phyloP scores from a whole-genome alignment of 2,329 filamentous ascomycete species.

The Fusarium anthophilum region DNA sequence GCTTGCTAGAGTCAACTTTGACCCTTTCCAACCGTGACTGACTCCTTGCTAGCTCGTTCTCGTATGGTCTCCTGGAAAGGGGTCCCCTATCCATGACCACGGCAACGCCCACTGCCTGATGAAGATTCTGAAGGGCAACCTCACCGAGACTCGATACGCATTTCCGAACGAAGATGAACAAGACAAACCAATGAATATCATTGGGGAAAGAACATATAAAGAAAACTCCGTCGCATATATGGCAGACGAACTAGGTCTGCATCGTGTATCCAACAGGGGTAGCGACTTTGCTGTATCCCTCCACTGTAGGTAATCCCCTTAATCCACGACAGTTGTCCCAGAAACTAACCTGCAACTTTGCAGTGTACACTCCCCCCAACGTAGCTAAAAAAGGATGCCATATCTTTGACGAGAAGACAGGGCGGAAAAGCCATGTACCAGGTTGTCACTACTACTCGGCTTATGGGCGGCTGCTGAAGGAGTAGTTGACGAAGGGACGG shows the following conservation, averaged over 20 bases:
- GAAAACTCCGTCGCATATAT: constrained; percentile 87
- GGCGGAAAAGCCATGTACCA: constrained; percentile 75
- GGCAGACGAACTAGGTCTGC: constrained; percentile 87
- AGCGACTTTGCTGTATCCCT: constrained; percentile 83
- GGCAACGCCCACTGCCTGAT: constrained; percentile 92
- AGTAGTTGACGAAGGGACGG: constrained; percentile 34
- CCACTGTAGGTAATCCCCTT: constrained; percentile 64
- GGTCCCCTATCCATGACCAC: constrained; percentile 88
- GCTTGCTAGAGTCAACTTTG: constrained; percentile 40
- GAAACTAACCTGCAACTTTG: constrained; percentile 44
- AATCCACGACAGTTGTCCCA: constrained; percentile 44
- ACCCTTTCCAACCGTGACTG: constrained; percentile 20
- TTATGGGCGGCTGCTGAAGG: constrained; percentile 61
- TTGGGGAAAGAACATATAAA: constrained; percentile 72
- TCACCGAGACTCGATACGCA: constrained; percentile 84
- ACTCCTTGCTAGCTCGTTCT: constrained; percentile 73
- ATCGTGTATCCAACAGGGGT: constrained; percentile 81
- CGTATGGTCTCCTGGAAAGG: constrained; percentile 87
- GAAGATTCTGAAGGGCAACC: constrained; percentile 81
- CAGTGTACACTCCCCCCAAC: constrained; percentile 88
- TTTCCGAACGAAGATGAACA: constrained; percentile 67
- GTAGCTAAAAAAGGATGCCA: constrained; percentile 84
- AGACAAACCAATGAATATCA: constrained; percentile 68
- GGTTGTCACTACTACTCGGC: constrained; percentile 78
- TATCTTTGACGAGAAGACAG: constrained; percentile 81